A percentile compares a stretch with the other conserved stretches of the same genome.
phyloP scores from a whole-genome alignment of 2,329 filamentous ascomycete species.

The Dothideomycetes sp. region DNA sequence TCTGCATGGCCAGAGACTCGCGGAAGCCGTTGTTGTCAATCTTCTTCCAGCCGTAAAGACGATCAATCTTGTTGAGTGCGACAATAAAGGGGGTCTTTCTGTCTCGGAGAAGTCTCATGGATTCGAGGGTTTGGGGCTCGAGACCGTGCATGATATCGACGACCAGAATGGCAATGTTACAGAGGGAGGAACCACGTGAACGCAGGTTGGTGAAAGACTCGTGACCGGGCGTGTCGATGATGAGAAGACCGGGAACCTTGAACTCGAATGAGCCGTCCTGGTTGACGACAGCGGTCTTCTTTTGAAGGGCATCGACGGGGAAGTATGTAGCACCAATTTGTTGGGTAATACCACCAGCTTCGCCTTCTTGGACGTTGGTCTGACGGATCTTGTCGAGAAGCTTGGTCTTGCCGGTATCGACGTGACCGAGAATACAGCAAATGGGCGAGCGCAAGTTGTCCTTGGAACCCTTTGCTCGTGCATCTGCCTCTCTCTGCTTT shows the following conservation, averaged over 20 bases:
- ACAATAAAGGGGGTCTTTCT: constrained; percentile 97
- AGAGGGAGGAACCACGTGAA: constrained; percentile 92
- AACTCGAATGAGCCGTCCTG: constrained; percentile 82
- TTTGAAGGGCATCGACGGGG: constrained; percentile 81
- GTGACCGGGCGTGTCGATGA: constrained; percentile 98
- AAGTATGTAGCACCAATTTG: constrained; percentile 99
- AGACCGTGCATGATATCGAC: constrained; percentile 99
- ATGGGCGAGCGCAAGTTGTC: constrained; percentile 95
- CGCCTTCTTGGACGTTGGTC: constrained; percentile 96
- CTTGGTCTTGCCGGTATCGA: constrained; percentile 99
- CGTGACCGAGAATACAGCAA: constrained; percentile 98
- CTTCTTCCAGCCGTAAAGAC: constrained; percentile 97
- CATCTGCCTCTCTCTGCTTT: constrained; percentile 83
- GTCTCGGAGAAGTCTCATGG: constrained; percentile 86
- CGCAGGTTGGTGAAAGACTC: constrained; percentile 99
- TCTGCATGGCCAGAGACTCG: constrained; percentile 81
- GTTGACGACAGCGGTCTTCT: constrained; percentile 93
- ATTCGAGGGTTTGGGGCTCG: constrained; percentile 93
- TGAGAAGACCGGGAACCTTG: constrained; percentile 90
- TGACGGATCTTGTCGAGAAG: constrained; percentile 95
- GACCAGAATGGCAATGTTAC: constrained; percentile 97
- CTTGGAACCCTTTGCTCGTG: constrained; percentile 79
- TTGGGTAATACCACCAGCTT: constrained; percentile 98
- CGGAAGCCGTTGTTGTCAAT: constrained; percentile 98
- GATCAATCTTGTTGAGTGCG: constrained; percentile 98